Base-by-base conservation (phyloP, 169 alveolate species). In the Besnoitia besnoiti region DNA sequence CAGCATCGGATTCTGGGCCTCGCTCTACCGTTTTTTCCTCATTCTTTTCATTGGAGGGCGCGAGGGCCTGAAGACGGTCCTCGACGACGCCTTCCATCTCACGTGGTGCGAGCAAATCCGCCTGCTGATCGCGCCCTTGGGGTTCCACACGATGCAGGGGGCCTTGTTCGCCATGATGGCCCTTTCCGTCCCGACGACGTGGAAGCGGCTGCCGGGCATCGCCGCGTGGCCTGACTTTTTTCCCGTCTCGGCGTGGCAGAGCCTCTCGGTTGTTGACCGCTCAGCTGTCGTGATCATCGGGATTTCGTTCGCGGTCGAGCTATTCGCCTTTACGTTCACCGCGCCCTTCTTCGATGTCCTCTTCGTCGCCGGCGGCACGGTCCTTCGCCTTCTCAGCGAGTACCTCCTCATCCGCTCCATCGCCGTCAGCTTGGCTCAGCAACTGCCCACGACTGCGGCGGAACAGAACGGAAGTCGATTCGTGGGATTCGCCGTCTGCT, bases 21-120 rank as follows among this genome's bases (percentile, higher is more conserved):
- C 46, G 35, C 55, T 85, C 42, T 39, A 7, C 39, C 79, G 82
- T 10, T 40, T 59, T 21, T 73, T 85, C 33, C 62, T 37, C 33
- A 7, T 59, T 30, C 80, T 55, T 5, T 40, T 55, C 14, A 35
- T 46, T 44, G 50, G 75, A 5, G 59, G 49, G 33, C 35, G 79
- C 0, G 47, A 33, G 33, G 75, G 77, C 35, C 75, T 44, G 44
- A 12, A 35, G 21, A 49, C 90, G 30, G 77, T 84, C 62, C 44
- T 85, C 24, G 91, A 85, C 59, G 91, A 67, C 14, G 51, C 21
- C n/a, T 14, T 67, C 42, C 46, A 37, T 19, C 59, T 85, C 35
- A 35, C 91, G 30, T 85, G 55, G 37, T 62, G 49, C 39, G 84
- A 85, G 91, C 91, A 85, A 61, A 80, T 85, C 77, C 91, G 91